Base-by-base conservation (phyloP, 345 rosid genomes). In the Heritiera fomes region DNA sequence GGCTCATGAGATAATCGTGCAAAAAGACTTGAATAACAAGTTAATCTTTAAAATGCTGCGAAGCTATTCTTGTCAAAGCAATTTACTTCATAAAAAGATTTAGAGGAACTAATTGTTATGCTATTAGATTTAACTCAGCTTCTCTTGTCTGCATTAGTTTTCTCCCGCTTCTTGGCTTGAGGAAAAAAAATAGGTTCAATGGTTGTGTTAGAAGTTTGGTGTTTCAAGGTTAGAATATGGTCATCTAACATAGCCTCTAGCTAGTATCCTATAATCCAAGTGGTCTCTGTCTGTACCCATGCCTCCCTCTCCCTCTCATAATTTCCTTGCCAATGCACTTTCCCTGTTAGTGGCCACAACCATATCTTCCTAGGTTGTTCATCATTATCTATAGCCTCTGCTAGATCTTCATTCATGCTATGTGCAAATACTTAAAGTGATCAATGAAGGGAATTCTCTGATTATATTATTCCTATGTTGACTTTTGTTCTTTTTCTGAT, bases 271-370 rank as follows among this genome's bases (percentile, higher is more conserved):
- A 86, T 81, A 89, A 23, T 65, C 95, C 93, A 0, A 96, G 91
- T 46, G 97, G 85, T 78, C 88, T 92, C 85, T 96, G 99, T 79
- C 76, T 87, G 79, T 96, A 92, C 58, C 98, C 98, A 8, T 84
- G 90, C 91, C 87, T 92, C 99, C 60, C 98, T 92, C 82, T 96
- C 99, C 78, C 97, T 89, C 56, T 96, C 99, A 32, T 94, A 94
- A 59, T 92, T 83, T 78, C 99, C 99, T 84, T 90, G 95, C 99
- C 99, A 96, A 56, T 96, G 99, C 67, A 96, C 91, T 88, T 96
- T 97, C 5, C 99, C 99, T 0, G 95, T 96, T 71, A 86, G 77
- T 8, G 98, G 99, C 99, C 99, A 96, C 72, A 96, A 59, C 99
- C 99, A 96, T 52, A 62, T 83, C 78, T 90, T 87, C 69, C 91